Conservation (phyloP, 192 early-diverging fungal genomes). For the Pilobolus umbonatus region DNA sequence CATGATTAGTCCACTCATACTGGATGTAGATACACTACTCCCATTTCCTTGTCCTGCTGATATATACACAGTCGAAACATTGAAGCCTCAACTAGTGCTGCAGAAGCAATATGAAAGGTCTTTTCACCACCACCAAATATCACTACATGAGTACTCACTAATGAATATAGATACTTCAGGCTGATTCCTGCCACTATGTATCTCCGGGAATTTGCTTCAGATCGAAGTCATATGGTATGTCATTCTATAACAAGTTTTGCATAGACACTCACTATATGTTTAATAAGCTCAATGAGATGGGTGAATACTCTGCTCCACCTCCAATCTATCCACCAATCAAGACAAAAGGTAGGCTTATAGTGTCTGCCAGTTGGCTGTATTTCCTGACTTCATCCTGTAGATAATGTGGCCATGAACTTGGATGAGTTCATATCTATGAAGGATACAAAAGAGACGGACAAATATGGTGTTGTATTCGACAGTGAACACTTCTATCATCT, state of each 20-base stretch:
- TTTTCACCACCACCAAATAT: not conserved
- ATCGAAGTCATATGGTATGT: constrained; percentile 28
- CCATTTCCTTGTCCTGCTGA: constrained; percentile 12
- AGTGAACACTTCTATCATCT: constrained; percentile 8
- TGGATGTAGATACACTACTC: constrained; percentile 18
- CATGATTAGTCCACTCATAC: not conserved
- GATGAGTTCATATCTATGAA: constrained; percentile 17
- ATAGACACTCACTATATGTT: not conserved
- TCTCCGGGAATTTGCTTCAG: constrained; percentile 19
- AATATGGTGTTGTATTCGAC: constrained; percentile 9
- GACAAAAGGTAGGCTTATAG: too few species aligned
- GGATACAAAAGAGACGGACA: not conserved
- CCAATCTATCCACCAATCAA: constrained; percentile 11
- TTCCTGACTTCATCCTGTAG: too few species aligned
- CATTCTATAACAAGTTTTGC: too few species aligned
- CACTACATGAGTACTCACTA: not conserved
- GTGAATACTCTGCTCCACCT: constrained; percentile 14
- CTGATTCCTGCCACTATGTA: constrained; percentile 16
- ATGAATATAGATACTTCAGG: constrained; percentile 16
- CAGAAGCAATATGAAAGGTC: constrained; percentile 15
- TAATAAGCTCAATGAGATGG: not conserved
- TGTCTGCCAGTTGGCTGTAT: too few species aligned
- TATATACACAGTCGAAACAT: constrained; percentile 2
- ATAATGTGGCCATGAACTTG: constrained; percentile 11
- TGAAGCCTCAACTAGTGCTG: constrained; percentile 4